Percentiles rank a stretch among this genome's conserved stretches.
Evolutionary conservation across 768 basidiomycete species (phyloP).

Genomic region (Hypholoma sublateritium): DNA sequence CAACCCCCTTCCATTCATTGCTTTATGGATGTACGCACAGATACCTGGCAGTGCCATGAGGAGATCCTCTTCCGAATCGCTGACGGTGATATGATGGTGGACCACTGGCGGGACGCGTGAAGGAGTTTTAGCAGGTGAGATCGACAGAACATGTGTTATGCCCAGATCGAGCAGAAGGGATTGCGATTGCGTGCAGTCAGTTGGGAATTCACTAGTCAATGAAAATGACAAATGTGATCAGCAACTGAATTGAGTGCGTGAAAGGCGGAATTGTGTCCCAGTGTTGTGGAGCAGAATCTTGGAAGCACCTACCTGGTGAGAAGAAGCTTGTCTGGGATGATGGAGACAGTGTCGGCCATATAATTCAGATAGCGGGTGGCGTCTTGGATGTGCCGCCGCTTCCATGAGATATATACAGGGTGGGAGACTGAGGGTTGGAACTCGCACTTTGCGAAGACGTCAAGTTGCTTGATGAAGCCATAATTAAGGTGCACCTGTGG

Average conservation of each 20-base stretch:
- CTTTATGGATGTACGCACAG: constrained; percentile 45
- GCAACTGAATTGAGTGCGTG: not conserved
- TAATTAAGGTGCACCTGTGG: constrained; percentile 46
- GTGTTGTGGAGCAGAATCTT: not conserved
- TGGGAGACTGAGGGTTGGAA: constrained; percentile 44
- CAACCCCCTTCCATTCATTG: constrained; percentile 37
- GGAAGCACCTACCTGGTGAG: constrained; percentile 45
- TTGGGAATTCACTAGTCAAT: constrained; percentile 51
- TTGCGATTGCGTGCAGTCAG: constrained; percentile 48
- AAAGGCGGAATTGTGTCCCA: not conserved
- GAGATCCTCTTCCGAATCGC: constrained; percentile 37
- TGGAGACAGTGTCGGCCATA: constrained; percentile 49
- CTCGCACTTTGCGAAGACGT: constrained; percentile 50
- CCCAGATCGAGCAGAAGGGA: constrained; percentile 50
- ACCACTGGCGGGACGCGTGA: constrained; percentile 27
- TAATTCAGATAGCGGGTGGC: constrained; percentile 52
- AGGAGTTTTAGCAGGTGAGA: constrained; percentile 50
- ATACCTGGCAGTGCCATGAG: constrained; percentile 45
- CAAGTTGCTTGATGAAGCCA: constrained; percentile 59
- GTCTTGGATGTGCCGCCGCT: constrained; percentile 50
- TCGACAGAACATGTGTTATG: constrained; percentile 52
- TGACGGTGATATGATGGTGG: constrained; percentile 42
- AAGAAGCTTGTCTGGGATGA: constrained; percentile 49
- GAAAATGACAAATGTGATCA: not conserved
- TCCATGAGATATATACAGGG: constrained; percentile 56